A percentile compares a stretch with the other conserved stretches of the same genome.
These are phyloP conservation scores for Scolecobasidium constrictum DNA, from an alignment of 2,329 filamentous ascomycete species.

Conservation along the genomic window DNA sequence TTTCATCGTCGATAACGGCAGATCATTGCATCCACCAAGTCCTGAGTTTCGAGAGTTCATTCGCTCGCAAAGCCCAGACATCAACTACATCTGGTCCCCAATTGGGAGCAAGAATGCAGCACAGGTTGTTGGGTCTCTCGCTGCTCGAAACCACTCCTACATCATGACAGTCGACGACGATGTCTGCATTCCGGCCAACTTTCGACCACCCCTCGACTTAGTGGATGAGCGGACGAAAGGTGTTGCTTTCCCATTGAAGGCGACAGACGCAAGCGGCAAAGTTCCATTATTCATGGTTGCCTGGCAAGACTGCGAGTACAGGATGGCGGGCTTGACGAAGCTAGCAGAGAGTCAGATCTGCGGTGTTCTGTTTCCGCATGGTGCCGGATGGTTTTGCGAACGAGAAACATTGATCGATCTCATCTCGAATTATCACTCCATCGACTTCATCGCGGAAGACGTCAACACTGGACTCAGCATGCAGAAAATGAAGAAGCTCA, in stretches of 20 bases:
- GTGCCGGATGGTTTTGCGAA: constrained; percentile 15
- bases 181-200: constrained; percentile 14
- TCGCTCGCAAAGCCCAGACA: constrained; percentile 11
- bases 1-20: constrained; percentile 14
- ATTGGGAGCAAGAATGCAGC: constrained; percentile 16
- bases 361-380: constrained; percentile 14
- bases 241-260: constrained; percentile 14
- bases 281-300: constrained; percentile 14
- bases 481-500: constrained; percentile 14
- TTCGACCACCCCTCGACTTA: constrained; percentile 12
- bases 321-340: constrained; percentile 13
- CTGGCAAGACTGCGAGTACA: constrained; percentile 15
- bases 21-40: constrained; percentile 11
- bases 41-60: constrained; percentile 14
- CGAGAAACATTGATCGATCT: constrained; percentile 14
- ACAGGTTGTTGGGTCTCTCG: constrained; percentile 14
- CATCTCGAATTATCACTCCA: constrained; percentile 14
- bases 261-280: constrained; percentile 12
- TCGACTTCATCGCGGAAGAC: constrained; percentile 16
- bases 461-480: constrained; percentile 13
- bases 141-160: constrained; percentile 12
- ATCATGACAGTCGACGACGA: constrained; percentile 16
- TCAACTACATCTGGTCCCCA: constrained; percentile 15
- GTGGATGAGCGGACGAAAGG: constrained; percentile 13
- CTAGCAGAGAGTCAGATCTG: constrained; percentile 13